Conservation (phyloP, 2,329 filamentous ascomycete species). For the Colletotrichum lupini region DNA sequence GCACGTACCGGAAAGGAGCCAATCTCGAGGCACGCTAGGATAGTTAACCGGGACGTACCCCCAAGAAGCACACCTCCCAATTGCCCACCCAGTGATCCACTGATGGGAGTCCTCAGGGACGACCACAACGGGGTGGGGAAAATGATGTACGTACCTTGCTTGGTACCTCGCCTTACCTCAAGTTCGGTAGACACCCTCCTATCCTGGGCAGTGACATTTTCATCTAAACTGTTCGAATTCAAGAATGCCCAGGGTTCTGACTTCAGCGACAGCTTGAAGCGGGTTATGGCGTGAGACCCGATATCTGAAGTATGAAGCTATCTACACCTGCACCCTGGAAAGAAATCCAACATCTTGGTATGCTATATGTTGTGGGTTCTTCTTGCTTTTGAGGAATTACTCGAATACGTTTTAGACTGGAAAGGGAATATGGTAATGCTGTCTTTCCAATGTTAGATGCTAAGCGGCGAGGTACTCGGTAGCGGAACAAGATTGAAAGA, state of each 20-base stretch:
- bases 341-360: background rate
- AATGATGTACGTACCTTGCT: background rate
- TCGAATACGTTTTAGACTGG: background rate
- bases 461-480: background rate
- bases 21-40: background rate
- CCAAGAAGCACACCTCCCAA: background rate
- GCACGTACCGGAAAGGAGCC: conserved; percentile 8
- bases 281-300: background rate
- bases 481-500: background rate
- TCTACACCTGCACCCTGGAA: background rate
- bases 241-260: background rate
- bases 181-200: too few relatives aligned
- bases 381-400: background rate
- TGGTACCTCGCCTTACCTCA: background rate
- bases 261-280: background rate
- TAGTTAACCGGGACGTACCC: background rate
- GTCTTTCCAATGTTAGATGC: background rate
- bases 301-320: background rate
- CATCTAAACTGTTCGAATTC: too few relatives aligned
- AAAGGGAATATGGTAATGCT: background rate
- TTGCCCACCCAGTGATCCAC: background rate
- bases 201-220: too few relatives aligned
- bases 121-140: background rate
- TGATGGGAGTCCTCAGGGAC: background rate
- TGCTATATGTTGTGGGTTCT: background rate